These are phyloP conservation scores for Stenogyne calaminthoides DNA, from an alignment of 305 asterid species.

Conservation along the genomic window DNA sequence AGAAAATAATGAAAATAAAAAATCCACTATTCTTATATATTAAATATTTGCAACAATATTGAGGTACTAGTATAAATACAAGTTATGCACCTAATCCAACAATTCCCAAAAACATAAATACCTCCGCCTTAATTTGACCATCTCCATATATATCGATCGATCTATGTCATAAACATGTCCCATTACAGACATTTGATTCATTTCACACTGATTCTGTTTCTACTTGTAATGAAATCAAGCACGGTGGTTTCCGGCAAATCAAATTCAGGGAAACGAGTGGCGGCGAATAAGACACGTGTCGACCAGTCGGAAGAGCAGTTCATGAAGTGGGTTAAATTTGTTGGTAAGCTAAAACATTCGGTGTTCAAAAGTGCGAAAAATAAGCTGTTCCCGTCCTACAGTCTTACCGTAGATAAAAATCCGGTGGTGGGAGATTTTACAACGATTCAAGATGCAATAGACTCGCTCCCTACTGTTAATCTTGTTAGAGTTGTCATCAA, in stretches of 20 bases:
- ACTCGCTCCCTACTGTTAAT: slow-evolving; percentile 75
- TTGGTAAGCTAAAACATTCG: slow-evolving; percentile 76
- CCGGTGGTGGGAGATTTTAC: slow-evolving; percentile 74
- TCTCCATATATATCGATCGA: too few relatives aligned
- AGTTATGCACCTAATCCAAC: too few relatives aligned
- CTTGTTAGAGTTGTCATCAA: slow-evolving; percentile 72
- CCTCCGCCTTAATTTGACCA: too few relatives aligned
- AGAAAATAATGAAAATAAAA: too few relatives aligned
- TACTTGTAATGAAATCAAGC: background rate
- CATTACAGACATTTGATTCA: background rate
- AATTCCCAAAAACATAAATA: too few relatives aligned
- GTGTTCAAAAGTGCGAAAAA: slow-evolving; percentile 65
- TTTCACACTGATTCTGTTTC: background rate
- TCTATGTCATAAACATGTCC: background rate
- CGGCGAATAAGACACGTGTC: background rate
- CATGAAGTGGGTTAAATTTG: slow-evolving; percentile 80
- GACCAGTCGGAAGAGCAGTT: slow-evolving; percentile 66
- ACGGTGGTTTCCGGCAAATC: background rate
- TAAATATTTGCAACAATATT: too few relatives aligned
- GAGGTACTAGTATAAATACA: too few relatives aligned
- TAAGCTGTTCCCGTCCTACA: slow-evolving; percentile 61
- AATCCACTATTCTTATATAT: too few relatives aligned
- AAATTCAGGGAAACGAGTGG: too few relatives aligned
- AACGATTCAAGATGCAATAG: slow-evolving; percentile 72
- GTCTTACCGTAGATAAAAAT: slow-evolving; percentile 68